A percentile compares a stretch with the other conserved stretches of the same genome.
Conservation (phyloP, 768 basidiomycete genomes). For the Lentinula detonsa region DNA sequence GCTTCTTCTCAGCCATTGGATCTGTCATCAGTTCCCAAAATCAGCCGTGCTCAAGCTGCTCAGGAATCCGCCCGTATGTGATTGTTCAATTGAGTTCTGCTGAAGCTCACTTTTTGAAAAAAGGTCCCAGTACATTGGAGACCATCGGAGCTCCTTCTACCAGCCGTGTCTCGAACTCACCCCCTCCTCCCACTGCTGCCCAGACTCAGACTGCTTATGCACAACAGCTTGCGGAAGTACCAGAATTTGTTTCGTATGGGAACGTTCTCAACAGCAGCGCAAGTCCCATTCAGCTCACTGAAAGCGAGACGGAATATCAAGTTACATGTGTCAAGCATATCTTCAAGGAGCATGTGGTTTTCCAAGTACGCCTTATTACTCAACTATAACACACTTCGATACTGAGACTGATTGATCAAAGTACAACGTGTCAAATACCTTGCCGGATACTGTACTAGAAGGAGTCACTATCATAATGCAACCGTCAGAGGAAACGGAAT, state of each 20-base stretch:
- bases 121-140: slow-evolving; percentile 83
- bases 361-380: slow-evolving; percentile 62
- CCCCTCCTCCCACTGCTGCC: slow-evolving; percentile 75
- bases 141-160: slow-evolving; percentile 70
- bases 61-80: slow-evolving; percentile 80
- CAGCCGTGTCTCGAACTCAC: slow-evolving; percentile 50
- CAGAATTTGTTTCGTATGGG: slow-evolving; percentile 83
- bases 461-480: slow-evolving; percentile 93
- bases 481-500: slow-evolving; percentile 63
- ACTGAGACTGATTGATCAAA: slow-evolving; percentile 22
- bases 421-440: slow-evolving; percentile 97
- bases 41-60: slow-evolving; percentile 89
- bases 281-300: slow-evolving; percentile 80
- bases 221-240: slow-evolving; percentile 79
- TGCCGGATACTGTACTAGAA: slow-evolving; percentile 93
- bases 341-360: slow-evolving; percentile 92
- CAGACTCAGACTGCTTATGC: slow-evolving; percentile 87
- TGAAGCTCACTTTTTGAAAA: neutral
- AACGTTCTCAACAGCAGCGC: slow-evolving; percentile 80
- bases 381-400: neutral
- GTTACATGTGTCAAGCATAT: slow-evolving; percentile 96
- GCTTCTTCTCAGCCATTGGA: slow-evolving; percentile 78
- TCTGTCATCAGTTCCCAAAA: slow-evolving; percentile 79
- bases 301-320: slow-evolving; percentile 97
- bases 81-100: neutral